These are phyloP conservation scores for Tillandsia leiboldiana DNA, from an alignment of 176 grass and related monocot species.

Conservation along the genomic window DNA sequence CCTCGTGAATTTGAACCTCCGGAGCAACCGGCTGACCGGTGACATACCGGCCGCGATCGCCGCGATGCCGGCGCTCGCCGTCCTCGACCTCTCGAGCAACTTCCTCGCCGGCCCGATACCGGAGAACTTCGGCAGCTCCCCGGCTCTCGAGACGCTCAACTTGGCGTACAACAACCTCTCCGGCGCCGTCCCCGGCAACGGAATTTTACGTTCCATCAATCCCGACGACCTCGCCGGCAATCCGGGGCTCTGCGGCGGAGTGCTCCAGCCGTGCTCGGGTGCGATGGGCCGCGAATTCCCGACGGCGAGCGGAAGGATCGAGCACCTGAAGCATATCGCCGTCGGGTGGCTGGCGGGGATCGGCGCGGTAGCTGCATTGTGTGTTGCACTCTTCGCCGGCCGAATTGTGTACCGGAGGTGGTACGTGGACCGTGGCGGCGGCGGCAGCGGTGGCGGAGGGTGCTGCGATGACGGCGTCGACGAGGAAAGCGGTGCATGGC, in stretches of 20 bases:
- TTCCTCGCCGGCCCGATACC: conserved; percentile 62
- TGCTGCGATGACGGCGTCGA: conserved; percentile 26
- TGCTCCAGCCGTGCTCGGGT: conserved; percentile 49
- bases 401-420: conserved; percentile 55
- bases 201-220: conserved; percentile 69
- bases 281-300: conserved; percentile 9
- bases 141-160: conserved; percentile 83
- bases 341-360: conserved; percentile 52
- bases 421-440: conserved; percentile 17
- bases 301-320: conserved; percentile 14
- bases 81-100: conserved; percentile 77
- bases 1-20: conserved; percentile 69
- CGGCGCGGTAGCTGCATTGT: conserved; percentile 23
- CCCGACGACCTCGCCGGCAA: conserved; percentile 78
- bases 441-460: conserved; percentile 13
- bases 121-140: conserved; percentile 84
- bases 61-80: conserved; percentile 78
- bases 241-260: conserved; percentile 61
- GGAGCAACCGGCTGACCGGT: conserved; percentile 45
- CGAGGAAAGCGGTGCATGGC: conserved; percentile 33
- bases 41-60: conserved; percentile 63
- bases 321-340: conserved; percentile 37
- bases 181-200: conserved; percentile 56
- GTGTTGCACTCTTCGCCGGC: conserved; percentile 39
- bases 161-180: conserved; percentile 82